These are phyloP conservation scores for Phytophthora syringae DNA, from an alignment of 352 stramenopile genomes.

Conservation along the genomic window DNA sequence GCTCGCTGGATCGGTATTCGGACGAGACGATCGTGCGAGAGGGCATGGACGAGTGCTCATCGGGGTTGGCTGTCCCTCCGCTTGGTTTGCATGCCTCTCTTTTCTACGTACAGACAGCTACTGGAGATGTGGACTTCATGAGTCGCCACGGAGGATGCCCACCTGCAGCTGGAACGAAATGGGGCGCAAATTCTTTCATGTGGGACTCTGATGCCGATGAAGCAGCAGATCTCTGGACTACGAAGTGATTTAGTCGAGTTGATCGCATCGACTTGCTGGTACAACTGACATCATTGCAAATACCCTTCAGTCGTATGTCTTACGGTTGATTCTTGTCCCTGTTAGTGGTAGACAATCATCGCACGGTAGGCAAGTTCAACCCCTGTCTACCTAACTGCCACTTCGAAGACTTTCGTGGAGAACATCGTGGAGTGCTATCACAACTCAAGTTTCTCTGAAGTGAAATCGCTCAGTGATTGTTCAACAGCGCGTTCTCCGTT, in stretches of 20 bases:
- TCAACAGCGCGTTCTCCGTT: not conserved
- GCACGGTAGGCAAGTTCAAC: too few relatives aligned
- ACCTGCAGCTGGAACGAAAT: constrained; percentile 83
- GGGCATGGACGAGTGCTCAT: constrained; percentile 84
- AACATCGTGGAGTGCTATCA: too few relatives aligned
- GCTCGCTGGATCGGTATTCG: constrained; percentile 74
- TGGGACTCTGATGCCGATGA: constrained; percentile 86
- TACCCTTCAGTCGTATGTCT: too few relatives aligned
- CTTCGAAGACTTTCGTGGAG: too few relatives aligned
- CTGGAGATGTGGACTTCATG: constrained; percentile 74
- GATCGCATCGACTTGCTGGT: not conserved
- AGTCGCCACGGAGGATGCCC: constrained; percentile 82
- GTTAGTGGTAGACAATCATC: too few relatives aligned
- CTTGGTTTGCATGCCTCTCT: constrained; percentile 74
- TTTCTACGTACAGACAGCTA: constrained; percentile 85
- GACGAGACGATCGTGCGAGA: constrained; percentile 72
- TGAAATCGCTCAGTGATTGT: not conserved
- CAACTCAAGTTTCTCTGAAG: too few relatives aligned
- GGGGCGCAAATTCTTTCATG: constrained; percentile 87
- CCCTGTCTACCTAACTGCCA: too few relatives aligned
- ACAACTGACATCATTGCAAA: too few relatives aligned
- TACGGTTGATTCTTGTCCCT: too few relatives aligned
- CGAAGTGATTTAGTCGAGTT: constrained; percentile 50
- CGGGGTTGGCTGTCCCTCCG: constrained; percentile 74
- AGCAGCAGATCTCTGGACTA: constrained; percentile 76